Conservation (phyloP, 2,329 filamentous ascomycete genomes). For the Talaromyces pinophilus region DNA sequence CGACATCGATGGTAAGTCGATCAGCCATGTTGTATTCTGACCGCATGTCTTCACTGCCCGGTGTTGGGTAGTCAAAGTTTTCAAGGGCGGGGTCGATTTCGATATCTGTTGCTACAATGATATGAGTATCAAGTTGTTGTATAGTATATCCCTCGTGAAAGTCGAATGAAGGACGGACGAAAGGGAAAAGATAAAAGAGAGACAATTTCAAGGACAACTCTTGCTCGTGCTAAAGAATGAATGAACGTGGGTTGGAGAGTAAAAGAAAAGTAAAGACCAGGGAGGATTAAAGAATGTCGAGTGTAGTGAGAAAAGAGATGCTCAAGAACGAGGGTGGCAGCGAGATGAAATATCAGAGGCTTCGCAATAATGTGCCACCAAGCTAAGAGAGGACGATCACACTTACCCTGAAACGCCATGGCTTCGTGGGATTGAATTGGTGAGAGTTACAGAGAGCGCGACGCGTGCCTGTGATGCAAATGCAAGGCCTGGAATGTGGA, state of each 20-base stretch:
- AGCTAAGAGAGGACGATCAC: slow-evolving; percentile 32
- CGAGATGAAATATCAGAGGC: slow-evolving; percentile 46
- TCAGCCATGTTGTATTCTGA: slow-evolving; percentile 40
- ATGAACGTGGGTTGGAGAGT: slow-evolving; percentile 24
- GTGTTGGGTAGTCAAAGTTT: slow-evolving; percentile 32
- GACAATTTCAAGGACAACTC: slow-evolving; percentile 19
- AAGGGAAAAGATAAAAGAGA: slow-evolving; percentile 2
- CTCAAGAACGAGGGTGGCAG: slow-evolving; percentile 34
- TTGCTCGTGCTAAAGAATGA: slow-evolving; percentile 24
- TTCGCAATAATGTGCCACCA: slow-evolving; percentile 32
- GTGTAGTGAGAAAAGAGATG: slow-evolving; percentile 27
- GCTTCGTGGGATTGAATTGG: slow-evolving; percentile 32
- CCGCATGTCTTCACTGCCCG: slow-evolving; percentile 42
- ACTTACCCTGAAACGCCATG: slow-evolving; percentile 45
- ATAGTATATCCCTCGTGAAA: slow-evolving; percentile 17
- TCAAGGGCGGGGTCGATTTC: slow-evolving; percentile 31
- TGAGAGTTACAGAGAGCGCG: slow-evolving; percentile 32
- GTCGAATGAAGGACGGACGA: slow-evolving; percentile 27
- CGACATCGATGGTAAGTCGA: slow-evolving; percentile 42
- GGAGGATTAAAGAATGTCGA: slow-evolving; percentile 33
- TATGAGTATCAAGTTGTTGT: slow-evolving; percentile 25
- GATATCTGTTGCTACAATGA: slow-evolving; percentile 32
- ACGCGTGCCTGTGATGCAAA: slow-evolving; percentile 40
- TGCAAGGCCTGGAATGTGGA: slow-evolving; percentile 47
- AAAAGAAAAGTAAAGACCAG: slow-evolving; percentile 20